Evolutionary conservation across 2,329 filamentous ascomycete species (phyloP).

Genomic region (Hymenoscyphus albidus): DNA sequence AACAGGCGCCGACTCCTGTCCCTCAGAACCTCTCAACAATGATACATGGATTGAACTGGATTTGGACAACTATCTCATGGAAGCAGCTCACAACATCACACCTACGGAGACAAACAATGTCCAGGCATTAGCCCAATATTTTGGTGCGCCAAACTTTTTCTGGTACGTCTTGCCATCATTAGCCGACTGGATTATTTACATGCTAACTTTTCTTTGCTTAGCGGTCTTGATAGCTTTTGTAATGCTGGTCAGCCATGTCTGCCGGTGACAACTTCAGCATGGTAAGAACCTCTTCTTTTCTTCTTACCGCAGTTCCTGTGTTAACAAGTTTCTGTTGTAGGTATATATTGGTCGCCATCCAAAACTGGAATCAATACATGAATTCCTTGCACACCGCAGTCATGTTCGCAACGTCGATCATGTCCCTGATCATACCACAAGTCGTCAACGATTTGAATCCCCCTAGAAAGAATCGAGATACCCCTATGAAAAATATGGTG

Average conservation of each 20-base stretch:
- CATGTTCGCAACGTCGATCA: constrained; percentile 14
- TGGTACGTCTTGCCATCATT: constrained; percentile 8
- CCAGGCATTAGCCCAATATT: constrained; percentile 14
- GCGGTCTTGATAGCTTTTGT: constrained; percentile 19
- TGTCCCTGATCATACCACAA: constrained; percentile 6
- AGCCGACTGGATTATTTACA: not conserved
- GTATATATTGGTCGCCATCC: constrained; percentile 19
- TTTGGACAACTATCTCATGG: constrained; percentile 13
- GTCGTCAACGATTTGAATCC: constrained; percentile 17
- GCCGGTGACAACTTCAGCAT: constrained; percentile 16
- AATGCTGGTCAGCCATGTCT: constrained; percentile 21
- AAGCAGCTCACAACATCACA: constrained; percentile 4
- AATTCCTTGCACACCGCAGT: constrained; percentile 19
- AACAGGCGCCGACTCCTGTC: constrained; percentile 9
- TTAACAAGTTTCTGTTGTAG: not conserved
- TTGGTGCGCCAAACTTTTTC: constrained; percentile 22
- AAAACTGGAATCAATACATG: constrained; percentile 23
- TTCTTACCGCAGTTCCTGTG: too few species aligned
- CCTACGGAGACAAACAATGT: constrained; percentile 16
- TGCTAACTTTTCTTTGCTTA: not conserved
- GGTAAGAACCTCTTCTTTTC: constrained; percentile 7
- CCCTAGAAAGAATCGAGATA: constrained; percentile 12
- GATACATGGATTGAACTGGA: constrained; percentile 15
- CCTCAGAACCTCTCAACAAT: constrained; percentile 2
- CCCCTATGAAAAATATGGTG: constrained; percentile 10